Conservation (phyloP, 441 rosid species). For the Pelargonium myrrhifolium region DNA sequence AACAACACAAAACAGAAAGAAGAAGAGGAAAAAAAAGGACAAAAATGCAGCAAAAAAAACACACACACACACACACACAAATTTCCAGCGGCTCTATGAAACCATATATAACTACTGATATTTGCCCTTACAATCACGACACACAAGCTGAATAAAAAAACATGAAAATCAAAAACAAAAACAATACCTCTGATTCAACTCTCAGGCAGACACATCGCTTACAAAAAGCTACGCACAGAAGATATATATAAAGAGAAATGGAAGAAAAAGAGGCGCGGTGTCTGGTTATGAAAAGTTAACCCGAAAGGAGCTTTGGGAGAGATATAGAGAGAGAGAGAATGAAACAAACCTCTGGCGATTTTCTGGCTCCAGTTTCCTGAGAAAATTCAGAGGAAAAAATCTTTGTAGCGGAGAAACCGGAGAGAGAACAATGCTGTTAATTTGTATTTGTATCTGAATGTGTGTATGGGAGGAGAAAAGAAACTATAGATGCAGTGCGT, state of each 20-base stretch:
- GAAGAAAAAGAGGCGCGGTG: neutral
- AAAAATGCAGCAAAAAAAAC: neutral
- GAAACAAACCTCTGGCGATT: neutral
- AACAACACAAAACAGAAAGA: neutral
- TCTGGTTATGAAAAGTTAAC: neutral
- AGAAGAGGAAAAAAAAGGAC: too few species aligned
- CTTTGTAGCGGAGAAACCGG: conserved; percentile 1
- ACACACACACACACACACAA: too few species aligned
- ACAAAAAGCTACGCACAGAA: too few species aligned
- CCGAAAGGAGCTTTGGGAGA: neutral
- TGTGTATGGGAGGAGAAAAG: neutral
- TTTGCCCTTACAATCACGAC: too few species aligned
- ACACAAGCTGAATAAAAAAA: too few species aligned
- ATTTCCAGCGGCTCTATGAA: neutral
- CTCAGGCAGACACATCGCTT: too few species aligned
- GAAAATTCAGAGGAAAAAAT: neutral
- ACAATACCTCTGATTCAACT: too few species aligned
- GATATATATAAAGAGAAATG: neutral
- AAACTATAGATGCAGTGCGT: neutral
- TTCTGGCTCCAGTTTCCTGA: neutral
- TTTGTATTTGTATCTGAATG: too few species aligned
- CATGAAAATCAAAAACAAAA: too few species aligned
- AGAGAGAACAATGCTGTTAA: neutral
- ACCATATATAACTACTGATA: neutral
- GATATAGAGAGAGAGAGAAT: neutral